These are phyloP conservation scores for Arthrobotrys megalospora DNA, from an alignment of 2,329 filamentous ascomycete species.

Conservation along the genomic window DNA sequence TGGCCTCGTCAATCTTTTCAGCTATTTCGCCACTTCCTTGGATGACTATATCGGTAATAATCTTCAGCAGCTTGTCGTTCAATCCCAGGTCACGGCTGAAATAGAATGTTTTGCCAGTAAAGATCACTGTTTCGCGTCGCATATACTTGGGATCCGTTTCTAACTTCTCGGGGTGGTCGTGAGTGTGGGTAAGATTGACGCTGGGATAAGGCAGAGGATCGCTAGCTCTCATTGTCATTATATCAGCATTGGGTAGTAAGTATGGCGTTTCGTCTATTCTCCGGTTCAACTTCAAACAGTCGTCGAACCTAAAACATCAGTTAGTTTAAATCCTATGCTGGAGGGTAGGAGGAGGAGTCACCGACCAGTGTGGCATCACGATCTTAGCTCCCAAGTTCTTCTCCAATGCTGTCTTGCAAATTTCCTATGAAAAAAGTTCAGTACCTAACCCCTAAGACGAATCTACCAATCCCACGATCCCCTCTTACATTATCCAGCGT, in stretches of 20 bases:
- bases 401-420: slow-evolving; percentile 73
- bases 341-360: background rate
- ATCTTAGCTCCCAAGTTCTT: slow-evolving; percentile 83
- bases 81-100: slow-evolving; percentile 82
- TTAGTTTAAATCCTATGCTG: slow-evolving; percentile 62
- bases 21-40: slow-evolving; percentile 80
- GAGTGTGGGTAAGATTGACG: slow-evolving; percentile 66
- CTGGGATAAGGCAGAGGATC: slow-evolving; percentile 77
- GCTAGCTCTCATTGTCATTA: slow-evolving; percentile 75
- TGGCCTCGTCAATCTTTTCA: slow-evolving; percentile 76
- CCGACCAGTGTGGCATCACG: slow-evolving; percentile 91
- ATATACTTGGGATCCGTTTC: slow-evolving; percentile 67
- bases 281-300: slow-evolving; percentile 92
- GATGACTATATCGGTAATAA: slow-evolving; percentile 79
- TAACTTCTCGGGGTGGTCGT: slow-evolving; percentile 66
- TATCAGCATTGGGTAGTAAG: slow-evolving; percentile 85
- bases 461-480: background rate
- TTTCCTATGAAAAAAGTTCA: slow-evolving; percentile 59
- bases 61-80: slow-evolving; percentile 75
- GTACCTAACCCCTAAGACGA: background rate
- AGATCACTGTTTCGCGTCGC: slow-evolving; percentile 77
- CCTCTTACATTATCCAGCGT: slow-evolving; percentile 72
- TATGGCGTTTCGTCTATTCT: slow-evolving; percentile 92
- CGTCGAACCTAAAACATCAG: slow-evolving; percentile 83
- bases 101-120: slow-evolving; percentile 82